phyloP scores from a whole-genome alignment of 2,329 filamentous ascomycete species.

The Claviceps sp. region DNA sequence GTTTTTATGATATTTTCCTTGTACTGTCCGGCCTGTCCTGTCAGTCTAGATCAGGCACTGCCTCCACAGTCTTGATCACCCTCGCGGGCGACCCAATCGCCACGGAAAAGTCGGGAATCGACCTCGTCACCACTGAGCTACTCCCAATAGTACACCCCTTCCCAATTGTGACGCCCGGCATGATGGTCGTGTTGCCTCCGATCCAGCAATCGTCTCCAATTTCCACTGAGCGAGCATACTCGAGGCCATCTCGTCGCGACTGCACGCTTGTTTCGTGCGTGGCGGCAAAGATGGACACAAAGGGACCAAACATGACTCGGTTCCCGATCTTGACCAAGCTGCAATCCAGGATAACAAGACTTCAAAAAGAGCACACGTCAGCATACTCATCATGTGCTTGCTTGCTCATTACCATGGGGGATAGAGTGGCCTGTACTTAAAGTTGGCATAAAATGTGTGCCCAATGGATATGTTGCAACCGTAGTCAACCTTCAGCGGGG shows the following conservation, averaged over 20 bases:
- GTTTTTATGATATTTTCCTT: neutral
- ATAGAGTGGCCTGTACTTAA: slow-evolving; percentile 14
- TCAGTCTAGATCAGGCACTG: slow-evolving; percentile 17
- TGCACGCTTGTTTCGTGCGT: slow-evolving; percentile 56
- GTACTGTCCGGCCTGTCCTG: neutral
- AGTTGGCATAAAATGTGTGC: slow-evolving; percentile 48
- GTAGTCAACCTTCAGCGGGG: slow-evolving; percentile 50
- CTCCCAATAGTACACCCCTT: slow-evolving; percentile 38
- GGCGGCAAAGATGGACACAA: slow-evolving; percentile 56
- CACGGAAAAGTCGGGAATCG: slow-evolving; percentile 33
- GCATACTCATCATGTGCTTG: neutral
- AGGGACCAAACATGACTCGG: slow-evolving; percentile 58
- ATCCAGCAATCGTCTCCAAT: slow-evolving; percentile 45
- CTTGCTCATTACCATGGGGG: neutral
- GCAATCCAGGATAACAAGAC: slow-evolving; percentile 56
- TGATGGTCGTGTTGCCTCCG: slow-evolving; percentile 33
- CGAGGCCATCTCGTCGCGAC: slow-evolving; percentile 31
- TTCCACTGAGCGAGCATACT: slow-evolving; percentile 31
- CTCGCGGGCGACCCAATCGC: slow-evolving; percentile 34
- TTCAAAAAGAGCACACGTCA: slow-evolving; percentile 8
- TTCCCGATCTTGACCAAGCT: slow-evolving; percentile 56
- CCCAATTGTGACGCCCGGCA: slow-evolving; percentile 40
- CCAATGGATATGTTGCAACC: slow-evolving; percentile 52
- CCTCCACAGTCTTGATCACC: slow-evolving; percentile 33
- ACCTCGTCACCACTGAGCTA: slow-evolving; percentile 35